These are phyloP conservation scores for Amanita exitialis DNA, from an alignment of 768 basidiomycete genomes.

Conservation along the genomic window DNA sequence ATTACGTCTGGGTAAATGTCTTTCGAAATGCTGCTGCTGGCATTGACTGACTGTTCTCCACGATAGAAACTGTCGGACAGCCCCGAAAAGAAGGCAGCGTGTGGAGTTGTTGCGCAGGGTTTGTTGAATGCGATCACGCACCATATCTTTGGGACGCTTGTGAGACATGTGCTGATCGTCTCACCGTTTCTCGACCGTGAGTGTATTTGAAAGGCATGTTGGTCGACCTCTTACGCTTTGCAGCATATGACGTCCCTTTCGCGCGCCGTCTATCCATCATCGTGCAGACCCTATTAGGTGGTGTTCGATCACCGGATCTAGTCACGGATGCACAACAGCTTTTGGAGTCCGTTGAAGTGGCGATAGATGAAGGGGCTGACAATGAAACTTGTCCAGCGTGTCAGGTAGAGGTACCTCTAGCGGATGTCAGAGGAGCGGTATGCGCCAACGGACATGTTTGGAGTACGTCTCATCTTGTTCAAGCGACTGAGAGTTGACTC, in stretches of 20 bases:
- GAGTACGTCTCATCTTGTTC: conserved; percentile 36
- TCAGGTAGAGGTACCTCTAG: conserved; percentile 43
- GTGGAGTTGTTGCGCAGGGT: conserved; percentile 40
- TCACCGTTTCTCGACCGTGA: conserved; percentile 32
- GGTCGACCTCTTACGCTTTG: background rate
- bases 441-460: conserved; percentile 71
- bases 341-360: conserved; percentile 20
- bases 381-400: conserved; percentile 74
- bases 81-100: conserved; percentile 29
- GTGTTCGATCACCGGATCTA: background rate
- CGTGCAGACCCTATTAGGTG: background rate
- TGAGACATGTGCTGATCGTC: conserved; percentile 46
- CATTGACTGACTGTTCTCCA: background rate
- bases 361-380: conserved; percentile 15
- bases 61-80: conserved; percentile 38
- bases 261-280: conserved; percentile 15
- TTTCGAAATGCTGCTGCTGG: background rate
- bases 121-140: conserved; percentile 44
- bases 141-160: conserved; percentile 40
- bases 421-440: conserved; percentile 47
- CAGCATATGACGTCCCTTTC: conserved; percentile 59
- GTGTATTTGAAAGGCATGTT: conserved; percentile 10
- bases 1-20: conserved; percentile 35
- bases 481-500: conserved; percentile 6
- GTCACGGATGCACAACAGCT: conserved; percentile 12